phyloP scores from a whole-genome alignment of 2,329 filamentous ascomycete genomes.

The Decorospora gaudefroyi region DNA sequence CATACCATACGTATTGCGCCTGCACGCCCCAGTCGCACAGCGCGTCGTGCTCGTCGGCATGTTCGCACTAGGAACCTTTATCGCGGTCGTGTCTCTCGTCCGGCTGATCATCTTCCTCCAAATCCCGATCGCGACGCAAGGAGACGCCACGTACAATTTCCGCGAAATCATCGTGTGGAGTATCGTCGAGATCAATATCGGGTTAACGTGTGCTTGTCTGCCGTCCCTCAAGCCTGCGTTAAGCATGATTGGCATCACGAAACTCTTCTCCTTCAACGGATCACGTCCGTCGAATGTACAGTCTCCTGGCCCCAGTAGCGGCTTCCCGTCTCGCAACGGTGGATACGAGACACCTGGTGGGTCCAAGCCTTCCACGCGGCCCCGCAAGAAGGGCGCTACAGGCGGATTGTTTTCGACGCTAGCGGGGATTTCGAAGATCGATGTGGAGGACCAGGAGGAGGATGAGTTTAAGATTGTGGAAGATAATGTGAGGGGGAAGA shows the following conservation, averaged over 20 bases:
- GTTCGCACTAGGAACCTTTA: conserved; percentile 33
- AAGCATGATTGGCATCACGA: conserved; percentile 21
- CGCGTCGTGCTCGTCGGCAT: conserved; percentile 29
- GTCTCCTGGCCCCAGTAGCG: conserved; percentile 15
- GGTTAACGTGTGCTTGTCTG: conserved; percentile 30
- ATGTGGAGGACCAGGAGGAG: conserved; percentile 22
- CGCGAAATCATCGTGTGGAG: conserved; percentile 34
- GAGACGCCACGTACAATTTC: conserved; percentile 33
- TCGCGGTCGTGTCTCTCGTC: conserved; percentile 29
- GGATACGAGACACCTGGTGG: too few species aligned
- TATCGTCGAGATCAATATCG: conserved; percentile 32
- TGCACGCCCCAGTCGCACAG: conserved; percentile 29
- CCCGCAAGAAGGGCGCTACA: conserved; percentile 28
- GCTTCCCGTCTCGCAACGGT: background rate
- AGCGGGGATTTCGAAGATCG: conserved; percentile 23
- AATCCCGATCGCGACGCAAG: conserved; percentile 23
- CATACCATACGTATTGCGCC: conserved; percentile 31
- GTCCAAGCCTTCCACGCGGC: conserved; percentile 4
- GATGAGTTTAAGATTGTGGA: conserved; percentile 24
- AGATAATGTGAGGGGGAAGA: conserved; percentile 13
- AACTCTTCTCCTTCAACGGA: conserved; percentile 26
- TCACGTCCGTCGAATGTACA: conserved; percentile 19
- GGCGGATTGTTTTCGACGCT: conserved; percentile 29
- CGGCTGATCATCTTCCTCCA: conserved; percentile 31
- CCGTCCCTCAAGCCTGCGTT: conserved; percentile 27